Evolutionary conservation across 306 rosid species (phyloP).

Genomic region (Vigna trinervia): DNA sequence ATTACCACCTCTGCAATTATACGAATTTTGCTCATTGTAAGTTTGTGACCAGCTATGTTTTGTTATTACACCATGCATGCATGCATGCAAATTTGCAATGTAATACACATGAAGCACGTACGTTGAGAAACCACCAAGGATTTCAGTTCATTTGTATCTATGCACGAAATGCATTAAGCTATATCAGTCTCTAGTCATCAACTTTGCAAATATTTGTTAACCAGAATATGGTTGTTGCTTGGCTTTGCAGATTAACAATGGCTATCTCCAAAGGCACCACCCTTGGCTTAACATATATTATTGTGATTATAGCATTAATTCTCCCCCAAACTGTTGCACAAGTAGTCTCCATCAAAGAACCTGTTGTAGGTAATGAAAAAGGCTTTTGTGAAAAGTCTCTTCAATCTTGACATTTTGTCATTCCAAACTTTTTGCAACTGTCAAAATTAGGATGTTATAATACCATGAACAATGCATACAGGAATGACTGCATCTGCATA

Average conservation of each 20-base stretch:
- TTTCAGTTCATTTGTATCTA: neutral
- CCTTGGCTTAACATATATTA: constrained; percentile 13
- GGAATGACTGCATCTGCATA: too few species aligned
- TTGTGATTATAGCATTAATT: constrained; percentile 44
- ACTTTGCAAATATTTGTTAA: neutral
- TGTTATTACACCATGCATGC: neutral
- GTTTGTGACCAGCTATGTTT: constrained; percentile 6
- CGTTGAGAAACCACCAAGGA: neutral
- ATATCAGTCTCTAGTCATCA: neutral
- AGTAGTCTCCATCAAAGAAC: neutral
- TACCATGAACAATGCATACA: neutral
- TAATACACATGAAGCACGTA: neutral
- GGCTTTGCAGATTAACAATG: constrained; percentile 51
- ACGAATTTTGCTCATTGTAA: neutral
- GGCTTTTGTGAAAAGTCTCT: neutral
- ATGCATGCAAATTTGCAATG: neutral
- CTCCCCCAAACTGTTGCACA: constrained; percentile 49
- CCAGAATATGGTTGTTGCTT: constrained; percentile 2
- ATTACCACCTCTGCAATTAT: neutral
- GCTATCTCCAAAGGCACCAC: constrained; percentile 24
- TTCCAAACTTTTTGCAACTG: neutral
- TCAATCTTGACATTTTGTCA: neutral
- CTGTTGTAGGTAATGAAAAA: constrained; percentile 33
- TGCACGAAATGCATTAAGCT: neutral
- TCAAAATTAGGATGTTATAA: neutral